These are phyloP conservation scores for Diplogelasinospora grovesii DNA, from an alignment of 495 filamentous ascomycete species.

Conservation along the genomic window DNA sequence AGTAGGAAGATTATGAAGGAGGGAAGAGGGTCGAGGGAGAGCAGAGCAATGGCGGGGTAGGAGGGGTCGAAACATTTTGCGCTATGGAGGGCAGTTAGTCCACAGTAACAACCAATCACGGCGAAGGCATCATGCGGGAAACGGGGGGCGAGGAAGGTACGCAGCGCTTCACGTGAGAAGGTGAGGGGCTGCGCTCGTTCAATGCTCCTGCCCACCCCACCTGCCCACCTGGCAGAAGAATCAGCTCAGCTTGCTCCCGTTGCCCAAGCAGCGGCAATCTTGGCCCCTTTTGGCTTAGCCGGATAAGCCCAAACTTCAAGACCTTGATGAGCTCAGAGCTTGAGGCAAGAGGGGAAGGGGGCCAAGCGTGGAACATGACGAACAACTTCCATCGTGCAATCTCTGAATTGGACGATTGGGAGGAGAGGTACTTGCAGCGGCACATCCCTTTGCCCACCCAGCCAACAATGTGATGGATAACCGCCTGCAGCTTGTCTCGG, in stretches of 20 bases:
- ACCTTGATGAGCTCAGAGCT: constrained; percentile 1
- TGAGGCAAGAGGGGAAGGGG: constrained; percentile 1
- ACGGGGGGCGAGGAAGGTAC: constrained; percentile 9
- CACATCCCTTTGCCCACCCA: background rate
- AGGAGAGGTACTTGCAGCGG: background rate
- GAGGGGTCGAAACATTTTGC: constrained; percentile 37
- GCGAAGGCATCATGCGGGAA: background rate
- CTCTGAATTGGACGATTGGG: too few relatives aligned
- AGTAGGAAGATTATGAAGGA: constrained; percentile 27
- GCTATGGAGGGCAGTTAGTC: constrained; percentile 24
- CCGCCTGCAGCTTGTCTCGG: background rate
- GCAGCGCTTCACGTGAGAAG: constrained; percentile 17
- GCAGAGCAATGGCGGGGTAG: constrained; percentile 39
- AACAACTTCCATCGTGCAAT: too few relatives aligned
- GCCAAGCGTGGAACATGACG: too few relatives aligned
- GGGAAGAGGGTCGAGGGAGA: constrained; percentile 33
- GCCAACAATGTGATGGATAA: background rate
- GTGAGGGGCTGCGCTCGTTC: constrained; percentile 1
- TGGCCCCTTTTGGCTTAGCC: constrained; percentile 4
- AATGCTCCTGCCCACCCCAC: too few relatives aligned
- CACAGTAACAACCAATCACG: constrained; percentile 18
- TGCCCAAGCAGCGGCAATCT: too few relatives aligned
- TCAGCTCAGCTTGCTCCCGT: too few relatives aligned
- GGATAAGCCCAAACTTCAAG: background rate
- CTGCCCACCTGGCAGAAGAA: too few relatives aligned